Conservation (phyloP, 768 basidiomycete species). For the Porphyrellus cyaneotinctus region DNA sequence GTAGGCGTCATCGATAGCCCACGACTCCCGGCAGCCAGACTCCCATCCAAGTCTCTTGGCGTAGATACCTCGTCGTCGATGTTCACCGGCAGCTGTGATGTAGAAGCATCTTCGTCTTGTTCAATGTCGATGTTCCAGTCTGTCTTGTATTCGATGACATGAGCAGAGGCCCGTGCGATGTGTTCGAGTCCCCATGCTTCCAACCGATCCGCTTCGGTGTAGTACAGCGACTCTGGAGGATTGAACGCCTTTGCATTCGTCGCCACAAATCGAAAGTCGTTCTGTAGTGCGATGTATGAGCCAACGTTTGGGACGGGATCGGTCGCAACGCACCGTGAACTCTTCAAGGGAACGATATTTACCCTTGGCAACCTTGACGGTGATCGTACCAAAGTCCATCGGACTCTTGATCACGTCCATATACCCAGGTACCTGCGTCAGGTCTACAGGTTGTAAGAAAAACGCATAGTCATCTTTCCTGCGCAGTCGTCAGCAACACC, state of each 20-base stretch:
- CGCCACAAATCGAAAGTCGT: constrained; percentile 69
- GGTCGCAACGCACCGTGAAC: constrained; percentile 54
- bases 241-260: constrained; percentile 76
- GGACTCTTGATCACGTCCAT: constrained; percentile 70
- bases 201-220: constrained; percentile 68
- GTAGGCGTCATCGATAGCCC: constrained; percentile 42
- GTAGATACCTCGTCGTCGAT: constrained; percentile 39
- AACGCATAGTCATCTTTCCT: constrained; percentile 88
- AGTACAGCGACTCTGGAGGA: constrained; percentile 66
- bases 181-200: constrained; percentile 70
- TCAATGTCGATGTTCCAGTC: constrained; percentile 84
- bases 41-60: constrained; percentile 47
- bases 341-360: constrained; percentile 79
- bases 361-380: constrained; percentile 68
- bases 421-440: constrained; percentile 56
- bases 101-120: constrained; percentile 45
- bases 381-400: constrained; percentile 92
- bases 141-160: constrained; percentile 77
- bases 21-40: constrained; percentile 39
- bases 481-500: constrained; percentile 7
- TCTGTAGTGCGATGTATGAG: constrained; percentile 31
- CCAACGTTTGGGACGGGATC: not conserved
- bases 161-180: constrained; percentile 63
- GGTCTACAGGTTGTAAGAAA: constrained; percentile 68
- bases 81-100: constrained; percentile 24